Evolutionary conservation across 257 asterid species (phyloP), one percentile per base, ranked within the genome.

Genomic region (Solanum pinnatisectum): DNA sequence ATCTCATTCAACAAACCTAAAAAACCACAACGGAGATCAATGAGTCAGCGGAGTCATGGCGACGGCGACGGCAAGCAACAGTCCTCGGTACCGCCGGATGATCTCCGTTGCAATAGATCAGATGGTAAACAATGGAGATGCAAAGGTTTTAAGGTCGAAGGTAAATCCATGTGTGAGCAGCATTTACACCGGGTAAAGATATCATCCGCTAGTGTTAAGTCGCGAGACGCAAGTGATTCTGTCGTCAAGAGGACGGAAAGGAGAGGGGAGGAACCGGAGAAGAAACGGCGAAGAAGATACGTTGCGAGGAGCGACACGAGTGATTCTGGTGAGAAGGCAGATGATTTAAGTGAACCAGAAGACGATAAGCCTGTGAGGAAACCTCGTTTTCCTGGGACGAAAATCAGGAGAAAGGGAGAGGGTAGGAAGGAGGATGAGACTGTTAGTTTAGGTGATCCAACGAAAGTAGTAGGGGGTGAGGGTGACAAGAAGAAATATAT

Each of bases 51-150:
- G 35, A 20, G 30, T 8, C 67, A 59, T 1, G 67, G 67, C 12
- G 67, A 59, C 63, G 16, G 65, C 63, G 16, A 20, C 25, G 65
- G n/a, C 25, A 1, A 27, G 65, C n/a, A 18, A 56, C 65, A 7
- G 33, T 3, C 67, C 5, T 59, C 44, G 52, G 14, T 32, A 30
- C 91, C 90, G 86, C 91, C 92, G 89, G 70, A 67, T 3, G 84
- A 72, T 3, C 90, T 89, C n/a, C 93, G 94, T 14, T 91, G 92
- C 89, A 14, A 0, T 10, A 36, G 88, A 86, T 88, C 18, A 15
- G 94, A 86, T 52, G 93, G 93, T 9, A 77, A 46, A 70, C 0
- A 39, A 4, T 87, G 94, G 93, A 92, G 89, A 82, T 92, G 96
- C 78, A 10, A 36, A n/a, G 56, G 70, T 22, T 87, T 87, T 89